Base-by-base conservation (phyloP, 805 yeast genomes). In the Kluyveromyces dobzhanskii region DNA sequence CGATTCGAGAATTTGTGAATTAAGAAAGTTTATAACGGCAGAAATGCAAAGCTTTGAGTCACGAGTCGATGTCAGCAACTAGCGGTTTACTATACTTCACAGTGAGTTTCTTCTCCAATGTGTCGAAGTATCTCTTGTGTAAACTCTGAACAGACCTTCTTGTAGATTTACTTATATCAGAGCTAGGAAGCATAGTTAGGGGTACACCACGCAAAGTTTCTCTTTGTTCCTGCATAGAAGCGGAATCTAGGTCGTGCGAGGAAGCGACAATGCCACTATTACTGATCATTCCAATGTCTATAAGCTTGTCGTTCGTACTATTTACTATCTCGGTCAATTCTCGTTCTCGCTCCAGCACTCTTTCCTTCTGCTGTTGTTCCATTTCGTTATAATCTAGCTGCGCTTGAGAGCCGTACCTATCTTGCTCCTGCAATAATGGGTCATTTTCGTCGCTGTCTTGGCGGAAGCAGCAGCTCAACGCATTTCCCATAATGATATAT, bases 211-310 rank as follows among this genome's bases (percentile, higher is more conserved):
- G 25, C 26, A 19, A 14, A 21, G 9, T 23, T 10, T 17, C 35
- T 21, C 24, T 21, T 21, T 21, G 24, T 6, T 21, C 24, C 9
- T 21, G 24, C 35, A 21, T 16, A 19, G 17, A 19, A 23, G 23
- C n/a, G 12, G 34, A 35, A 16, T 43, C 44, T 12, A 49, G 23
- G 31, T 50, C 55, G 30, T 44, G 43, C 9, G 58, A 48, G 24
- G 47, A 54, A 3, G 53, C 37, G 6, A 59, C 62, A 14, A 59
- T 57, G 6, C 61, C 62, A 38, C 62, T 57, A 39, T 58, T 56
- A 35, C 53, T 56, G 17, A 59, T 51, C 64, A 59, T 57, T 2
- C 62, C 57, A n/a, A 59, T 59, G 38, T 59, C 64, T 19, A 59
- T 57, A 19, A 57, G 45, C 34, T 53, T 57, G 39, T 58, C 64